Percentiles rank a stretch among this genome's conserved stretches.
phyloP scores from a whole-genome alignment of 495 filamentous ascomycete species.

The Penicillium angulare region DNA sequence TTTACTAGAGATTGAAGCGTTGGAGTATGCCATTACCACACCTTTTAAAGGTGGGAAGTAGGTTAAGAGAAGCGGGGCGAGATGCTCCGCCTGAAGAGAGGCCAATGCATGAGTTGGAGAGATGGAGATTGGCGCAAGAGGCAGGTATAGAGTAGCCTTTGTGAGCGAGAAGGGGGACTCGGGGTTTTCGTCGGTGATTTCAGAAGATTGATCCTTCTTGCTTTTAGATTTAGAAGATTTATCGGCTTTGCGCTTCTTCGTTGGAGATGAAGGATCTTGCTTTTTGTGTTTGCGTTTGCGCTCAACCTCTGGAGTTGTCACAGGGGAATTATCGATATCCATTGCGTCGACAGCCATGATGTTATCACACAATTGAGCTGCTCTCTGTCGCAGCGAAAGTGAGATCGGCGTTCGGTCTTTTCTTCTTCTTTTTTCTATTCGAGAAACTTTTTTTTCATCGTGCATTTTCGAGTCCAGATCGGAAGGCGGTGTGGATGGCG shows the following conservation, averaged over 20 bases:
- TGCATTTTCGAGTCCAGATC: conserved; percentile 17
- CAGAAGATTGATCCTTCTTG: conserved; percentile 25
- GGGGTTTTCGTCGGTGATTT: conserved; percentile 9
- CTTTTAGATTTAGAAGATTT: conserved; percentile 7
- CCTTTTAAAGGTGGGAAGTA: conserved; percentile 72
- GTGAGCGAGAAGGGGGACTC: conserved; percentile 59
- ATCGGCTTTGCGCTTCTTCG: conserved; percentile 50
- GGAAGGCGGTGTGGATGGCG: conserved; percentile 37
- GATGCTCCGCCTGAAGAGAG: conserved; percentile 68
- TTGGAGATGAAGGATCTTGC: conserved; percentile 42
- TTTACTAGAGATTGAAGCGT: conserved; percentile 49
- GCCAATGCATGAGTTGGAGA: conserved; percentile 60
- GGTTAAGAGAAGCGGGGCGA: conserved; percentile 71
- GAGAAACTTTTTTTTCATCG: conserved; percentile 37
- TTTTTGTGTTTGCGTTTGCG: conserved; percentile 56
- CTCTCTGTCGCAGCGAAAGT: conserved; percentile 20
- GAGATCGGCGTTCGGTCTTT: conserved; percentile 9
- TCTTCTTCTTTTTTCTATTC: conserved; percentile 12
- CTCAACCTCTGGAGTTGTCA: conserved; percentile 18
- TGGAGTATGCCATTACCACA: conserved; percentile 68
- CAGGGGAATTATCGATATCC: conserved; percentile 37
- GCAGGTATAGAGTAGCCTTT: conserved; percentile 66
- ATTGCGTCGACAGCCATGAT: conserved; percentile 46
- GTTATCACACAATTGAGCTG: conserved; percentile 21
- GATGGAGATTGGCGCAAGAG: conserved; percentile 67